These are phyloP conservation scores for Dryas drummondii DNA, from an alignment of 306 rosid species.

Conservation along the genomic window DNA sequence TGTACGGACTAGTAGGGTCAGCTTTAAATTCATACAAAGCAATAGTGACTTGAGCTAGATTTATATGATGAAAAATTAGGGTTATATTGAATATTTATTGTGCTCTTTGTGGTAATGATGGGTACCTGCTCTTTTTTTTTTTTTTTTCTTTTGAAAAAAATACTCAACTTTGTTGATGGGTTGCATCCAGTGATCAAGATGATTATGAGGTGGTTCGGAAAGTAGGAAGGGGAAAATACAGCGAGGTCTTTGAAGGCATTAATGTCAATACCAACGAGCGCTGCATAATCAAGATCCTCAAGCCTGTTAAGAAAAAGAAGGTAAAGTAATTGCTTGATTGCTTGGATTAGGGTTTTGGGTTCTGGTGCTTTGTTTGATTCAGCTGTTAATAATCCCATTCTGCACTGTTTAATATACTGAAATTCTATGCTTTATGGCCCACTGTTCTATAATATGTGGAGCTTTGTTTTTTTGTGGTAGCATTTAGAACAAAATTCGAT, in stretches of 20 bases:
- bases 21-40: not conserved
- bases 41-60: not conserved
- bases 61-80: not conserved
- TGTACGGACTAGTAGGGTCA: not conserved
- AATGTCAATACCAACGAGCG: constrained; percentile 82
- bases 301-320: constrained; percentile 99
- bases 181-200: constrained; percentile 73
- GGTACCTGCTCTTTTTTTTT: not conserved
- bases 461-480: no score
- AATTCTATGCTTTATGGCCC: not conserved
- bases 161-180: not conserved
- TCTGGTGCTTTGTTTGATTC: not conserved
- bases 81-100: not conserved
- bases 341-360: not conserved
- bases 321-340: constrained; percentile 22
- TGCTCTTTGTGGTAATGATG: not conserved
- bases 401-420: not conserved
- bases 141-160: not conserved
- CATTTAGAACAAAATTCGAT: not conserved
- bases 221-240: constrained; percentile 98
- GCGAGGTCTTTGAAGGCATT: constrained; percentile 96
- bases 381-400: not conserved
- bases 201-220: constrained; percentile 96
- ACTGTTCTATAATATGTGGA: not conserved
- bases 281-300: constrained; percentile 93